Evolutionary conservation across 495 filamentous ascomycete species (phyloP), one percentile per base, ranked within the genome.

Genomic region (Podospora pseudoanserina): DNA sequence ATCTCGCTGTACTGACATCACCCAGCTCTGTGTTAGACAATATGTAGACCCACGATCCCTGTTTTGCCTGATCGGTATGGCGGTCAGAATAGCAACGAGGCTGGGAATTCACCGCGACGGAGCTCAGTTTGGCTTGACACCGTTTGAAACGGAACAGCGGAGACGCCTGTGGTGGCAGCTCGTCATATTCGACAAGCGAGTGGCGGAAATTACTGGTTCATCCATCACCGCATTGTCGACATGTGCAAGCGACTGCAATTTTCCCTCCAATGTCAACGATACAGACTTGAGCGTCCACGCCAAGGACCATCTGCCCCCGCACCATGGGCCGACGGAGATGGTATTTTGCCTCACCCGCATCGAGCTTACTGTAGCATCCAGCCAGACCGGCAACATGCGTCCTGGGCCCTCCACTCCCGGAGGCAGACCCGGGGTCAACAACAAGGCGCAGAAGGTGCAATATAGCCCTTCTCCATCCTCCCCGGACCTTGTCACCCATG

Each of bases 111-210:
- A 93, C 66, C 79, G 87, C 23, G 90, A 92, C 69, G 88, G 87
- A 3, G 75, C 79, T 53, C 83, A 85, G 67, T 88, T 86, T 61
- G 80, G 81, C n/a, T 78, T 91, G 1, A 82, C 87, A 0, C 85
- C 87, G 4, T 91, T 92, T 71, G 89, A 92, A 65, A 83, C 85
- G 2, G 90, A 93, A 76, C 84, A 87, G 75, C 81, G 90, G 19
- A 78, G 89, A 61, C 81, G 90, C 23, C 74, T 92, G 4, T 93
- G 90, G 90, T 91, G 89, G 89, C 88, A 89, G 71, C 78, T 92
- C 7, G 84, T 86, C 65, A 79, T 85, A 23, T 82, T 92, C 19
- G 90, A 93, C 71, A 81, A 83, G 57, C 85, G 88, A 49, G 82
- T 87, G 9, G 85, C 84, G 20, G 88, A 89, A 71, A 84, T 90